Evolutionary conservation across 176 grass and related monocot genomes (phyloP), one percentile per base, ranked within the genome.

Genomic region (Triticum turgidum): DNA sequence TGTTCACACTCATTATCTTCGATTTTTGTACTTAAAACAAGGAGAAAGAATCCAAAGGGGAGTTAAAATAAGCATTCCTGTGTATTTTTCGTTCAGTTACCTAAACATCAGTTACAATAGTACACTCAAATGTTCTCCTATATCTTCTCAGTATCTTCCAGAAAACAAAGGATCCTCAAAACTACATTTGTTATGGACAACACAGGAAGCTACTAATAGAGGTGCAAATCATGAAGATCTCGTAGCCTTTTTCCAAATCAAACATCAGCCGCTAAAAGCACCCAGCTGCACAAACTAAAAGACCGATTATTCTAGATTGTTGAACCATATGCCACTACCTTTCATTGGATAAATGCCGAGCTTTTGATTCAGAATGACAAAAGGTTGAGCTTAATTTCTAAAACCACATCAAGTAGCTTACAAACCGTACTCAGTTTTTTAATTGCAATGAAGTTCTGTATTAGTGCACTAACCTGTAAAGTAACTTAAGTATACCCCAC

Each of bases 161-260:
- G 2, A 9, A 66, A 66, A 54, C 7, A 66, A 63, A 39, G 34
- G 58, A 29, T 64, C 29, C 51, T 7, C 42, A 14, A 66, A 29
- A 30, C 73, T 77, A 37, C 30, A 47, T 65, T 77, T 24, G 2
- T 24, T 65, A 76, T 47, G 8, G n/a, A 49, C 12, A 45, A 45
- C 52, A 71, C 49, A 68, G 56, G 25, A 76, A 11, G 76, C 35
- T 89, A 66, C 67, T 81, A 42, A 89, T 85, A 44, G 77, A 85
- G 59, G 47, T 37, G 44, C 18, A 33, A 76, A 76, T 85, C 82
- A 81, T 68, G 61, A 85, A 61, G 17, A 81, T 89, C 61, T 37
- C 20, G 25, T 69, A 82, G 21, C 14, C 61, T 69, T 85, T 32
- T 75, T 64, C 83, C 1, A 54, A 81, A 69, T 76, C 62, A 68